phyloP scores from a whole-genome alignment of 805 yeast species.

The Suhomyces sp. region DNA sequence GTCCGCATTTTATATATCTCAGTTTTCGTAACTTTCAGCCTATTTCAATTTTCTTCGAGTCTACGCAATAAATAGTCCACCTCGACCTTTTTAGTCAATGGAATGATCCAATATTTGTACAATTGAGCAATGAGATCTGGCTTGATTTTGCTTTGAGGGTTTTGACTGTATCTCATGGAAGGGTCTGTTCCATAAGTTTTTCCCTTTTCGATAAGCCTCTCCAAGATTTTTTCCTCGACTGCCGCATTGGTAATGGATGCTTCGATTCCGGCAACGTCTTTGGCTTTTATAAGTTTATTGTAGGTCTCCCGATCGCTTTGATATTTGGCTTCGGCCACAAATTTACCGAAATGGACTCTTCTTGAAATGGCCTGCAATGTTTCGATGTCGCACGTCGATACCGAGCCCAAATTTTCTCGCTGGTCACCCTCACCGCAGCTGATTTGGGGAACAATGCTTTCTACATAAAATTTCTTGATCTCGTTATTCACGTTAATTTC shows the following conservation, averaged over 20 bases:
- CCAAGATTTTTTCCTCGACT: constrained; percentile 81
- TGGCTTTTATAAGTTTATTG: constrained; percentile 58
- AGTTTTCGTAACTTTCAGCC: constrained; percentile 24
- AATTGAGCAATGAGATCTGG: constrained; percentile 80
- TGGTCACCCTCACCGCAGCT: constrained; percentile 70
- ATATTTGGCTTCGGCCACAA: constrained; percentile 95
- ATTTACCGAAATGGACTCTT: constrained; percentile 94
- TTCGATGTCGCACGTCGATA: constrained; percentile 80
- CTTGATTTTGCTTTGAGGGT: constrained; percentile 67
- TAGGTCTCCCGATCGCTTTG: constrained; percentile 62
- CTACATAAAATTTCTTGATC: constrained; percentile 66
- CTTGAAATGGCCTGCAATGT: constrained; percentile 84
- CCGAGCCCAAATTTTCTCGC: constrained; percentile 82
- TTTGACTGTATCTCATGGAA: constrained; percentile 64
- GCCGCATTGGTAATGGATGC: constrained; percentile 80
- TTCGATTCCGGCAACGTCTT: constrained; percentile 71
- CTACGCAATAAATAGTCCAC: constrained; percentile 86
- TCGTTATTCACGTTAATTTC: constrained; percentile 73
- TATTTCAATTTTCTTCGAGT: constrained; percentile 49
- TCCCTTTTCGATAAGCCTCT: constrained; percentile 76
- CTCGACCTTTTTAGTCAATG: constrained; percentile 92
- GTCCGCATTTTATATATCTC: not conserved
- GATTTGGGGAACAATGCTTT: constrained; percentile 71
- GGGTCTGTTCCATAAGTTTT: constrained; percentile 89
- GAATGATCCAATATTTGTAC: constrained; percentile 86